Evolutionary conservation across 2,329 filamentous ascomycete genomes (phyloP), one percentile per base, ranked within the genome.

Genomic region (Pseudopithomyces chartarum): DNA sequence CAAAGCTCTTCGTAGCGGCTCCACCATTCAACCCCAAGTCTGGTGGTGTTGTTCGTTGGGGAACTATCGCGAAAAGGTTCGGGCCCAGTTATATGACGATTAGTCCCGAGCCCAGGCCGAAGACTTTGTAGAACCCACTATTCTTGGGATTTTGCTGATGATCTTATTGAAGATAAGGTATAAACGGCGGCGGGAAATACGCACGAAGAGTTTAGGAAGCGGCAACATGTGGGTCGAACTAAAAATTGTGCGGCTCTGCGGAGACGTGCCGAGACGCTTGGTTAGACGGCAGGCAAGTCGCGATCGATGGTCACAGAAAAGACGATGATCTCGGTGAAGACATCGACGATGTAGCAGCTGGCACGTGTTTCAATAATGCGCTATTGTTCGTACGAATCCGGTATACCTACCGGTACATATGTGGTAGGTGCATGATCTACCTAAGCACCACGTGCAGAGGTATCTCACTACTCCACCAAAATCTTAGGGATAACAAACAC

Each of bases 71-170:
- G 39, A 45, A 13, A n/a, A 43, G n/a, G 19, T n/a, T 17, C 2
- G 4, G 48, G 26, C 49, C 49, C 49, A 44, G 8, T 52, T 43
- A 34, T 44, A 44, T 52, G 49, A 52, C 49, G 49, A 36, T 34
- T 42, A 36, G 49, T 26, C 26, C 29, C 49, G 19, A 17, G 2
- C 13, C 23, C 32, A n/a, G 23, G 7, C 22, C 49, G 29, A 44
- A 52, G 44, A 23, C 11, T 45, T 36, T 23, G 19, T 26, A 2
- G n/a, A 26, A 13, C 46, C 46, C 46, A 38, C 46, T 48, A 13
- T 39, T 39, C 33, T 12, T 26, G 12, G 6, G 13, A 2, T 12
- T n/a, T n/a, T 7, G 38, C 19, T 26, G 38, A 36, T n/a, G 13
- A n/a, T 26, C 8, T 39, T 39, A 17, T 38, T 26, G 29, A 34